Base-by-base conservation (phyloP, 768 basidiomycete genomes). In the Pulveroboletus ravenelii region DNA sequence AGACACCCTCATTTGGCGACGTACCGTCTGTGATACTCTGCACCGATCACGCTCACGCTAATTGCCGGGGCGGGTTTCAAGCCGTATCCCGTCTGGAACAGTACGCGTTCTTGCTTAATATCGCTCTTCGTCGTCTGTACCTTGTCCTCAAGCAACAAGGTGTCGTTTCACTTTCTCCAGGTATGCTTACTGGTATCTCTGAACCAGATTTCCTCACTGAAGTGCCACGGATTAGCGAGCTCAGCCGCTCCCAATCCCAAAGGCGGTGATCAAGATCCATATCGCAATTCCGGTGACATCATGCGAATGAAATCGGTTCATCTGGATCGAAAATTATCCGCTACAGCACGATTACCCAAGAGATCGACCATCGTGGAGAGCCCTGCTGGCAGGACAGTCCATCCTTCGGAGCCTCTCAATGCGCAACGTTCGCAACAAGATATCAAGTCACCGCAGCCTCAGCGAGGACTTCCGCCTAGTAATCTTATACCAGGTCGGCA, bases 331-430 rank as follows among this genome's bases (percentile, higher is more conserved):
- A 98, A 98, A 66, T 74, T 95, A 37, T 96, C 93, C 29, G 89
- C 94, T 43, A 95, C 92, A 2, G 92, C 96, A 25, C 82, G 88
- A 41, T 64, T 95, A 50, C 92, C 95, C 6, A 93, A 91, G 68
- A 85, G 93, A 34, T 96, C 95, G 23, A 98, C 91, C 8, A 85
- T 99, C 37, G 86, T 99, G 43, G 95, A 99, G 68, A 92, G 89
- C 60, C 96, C 96, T 37, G 79, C 91, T 10, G 94, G 93, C 37
- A 82, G 85, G 65, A 85, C 82, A 51, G 93, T 88, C 6, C 86
- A 90, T 60, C 78, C 87, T 15, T 81, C 82, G 0, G 85, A 89
- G 48, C 68, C 75, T 10, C 57, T 77, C 14, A 74, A 70, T 44
- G 62, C 68, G 8, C 81, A 82, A 55, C 77, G 74, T 49, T 70